A percentile compares a stretch with the other conserved stretches of the same genome.
Evolutionary conservation across 805 yeast genomes (phyloP).

Genomic region (Myxozyma geophila): DNA sequence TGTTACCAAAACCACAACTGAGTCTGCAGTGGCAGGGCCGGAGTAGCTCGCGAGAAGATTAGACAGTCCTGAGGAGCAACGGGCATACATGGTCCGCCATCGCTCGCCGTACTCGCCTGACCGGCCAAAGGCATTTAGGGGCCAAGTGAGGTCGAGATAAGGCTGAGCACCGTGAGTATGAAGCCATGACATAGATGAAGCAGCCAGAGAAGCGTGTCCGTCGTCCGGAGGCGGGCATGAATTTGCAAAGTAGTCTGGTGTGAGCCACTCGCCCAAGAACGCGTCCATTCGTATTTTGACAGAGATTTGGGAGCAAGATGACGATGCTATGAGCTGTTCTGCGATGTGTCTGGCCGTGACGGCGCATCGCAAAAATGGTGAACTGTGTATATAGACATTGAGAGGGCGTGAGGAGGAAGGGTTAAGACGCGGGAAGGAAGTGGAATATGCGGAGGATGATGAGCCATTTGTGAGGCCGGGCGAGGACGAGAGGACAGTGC

Average conservation of each 20-base stretch:
- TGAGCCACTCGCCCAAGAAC: slow-evolving; percentile 49
- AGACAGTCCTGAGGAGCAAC: slow-evolving; percentile 42
- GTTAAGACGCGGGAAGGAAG: slow-evolving; percentile 5
- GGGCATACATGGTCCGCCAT: slow-evolving; percentile 46
- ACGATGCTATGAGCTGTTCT: slow-evolving; percentile 7
- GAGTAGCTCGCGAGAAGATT: slow-evolving; percentile 40
- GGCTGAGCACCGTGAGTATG: slow-evolving; percentile 20
- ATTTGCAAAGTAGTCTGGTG: slow-evolving; percentile 46
- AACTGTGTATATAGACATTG: slow-evolving; percentile 40
- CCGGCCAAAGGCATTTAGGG: slow-evolving; percentile 39
- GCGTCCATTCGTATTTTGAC: slow-evolving; percentile 41
- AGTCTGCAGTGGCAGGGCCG: slow-evolving; percentile 20
- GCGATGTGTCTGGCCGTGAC: slow-evolving; percentile 46
- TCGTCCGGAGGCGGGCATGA: slow-evolving; percentile 48
- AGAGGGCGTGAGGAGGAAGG: slow-evolving; percentile 12
- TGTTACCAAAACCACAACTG: slow-evolving; percentile 44
- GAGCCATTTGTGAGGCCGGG: slow-evolving; percentile 12
- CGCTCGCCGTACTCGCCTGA: slow-evolving; percentile 47
- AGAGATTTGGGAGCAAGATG: not conserved
- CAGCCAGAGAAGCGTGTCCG: slow-evolving; percentile 42
- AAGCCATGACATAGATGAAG: slow-evolving; percentile 40
- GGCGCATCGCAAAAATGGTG: slow-evolving; percentile 49
- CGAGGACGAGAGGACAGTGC: slow-evolving; percentile 6
- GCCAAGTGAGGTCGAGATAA: slow-evolving; percentile 40
- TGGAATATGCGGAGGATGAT: slow-evolving; percentile 6